Evolutionary conservation across 306 rosid species (phyloP), one percentile per base, ranked within the genome.

Genomic region (Leucaena leucocephala): DNA sequence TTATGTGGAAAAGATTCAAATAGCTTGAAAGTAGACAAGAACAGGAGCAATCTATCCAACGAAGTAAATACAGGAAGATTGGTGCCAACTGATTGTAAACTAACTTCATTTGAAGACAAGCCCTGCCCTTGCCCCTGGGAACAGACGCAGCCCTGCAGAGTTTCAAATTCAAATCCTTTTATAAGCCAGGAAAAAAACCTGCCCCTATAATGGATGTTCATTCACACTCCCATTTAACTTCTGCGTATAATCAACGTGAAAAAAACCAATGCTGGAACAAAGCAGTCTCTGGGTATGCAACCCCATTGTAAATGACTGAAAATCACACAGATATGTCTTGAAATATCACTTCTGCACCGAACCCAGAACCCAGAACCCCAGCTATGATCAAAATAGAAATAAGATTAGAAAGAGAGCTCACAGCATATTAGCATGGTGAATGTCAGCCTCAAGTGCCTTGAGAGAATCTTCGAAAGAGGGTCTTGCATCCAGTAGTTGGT

Each of bases 371-470:
- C 52, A 6, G 52, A 42, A n/a, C 17, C 35, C 52, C 72, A 42
- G 5, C 36, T 2, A 42, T 19, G n/a, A 45, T 48, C 73, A 68
- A 68, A 68, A 33, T 12, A 68, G 55, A 33, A 44, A 44, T 5
- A 68, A 22, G 19, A 44, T 10, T 68, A 44, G 39, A 40, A 27
- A 81, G 63, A 55, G 54, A 68, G 79, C 93, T 89, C 65, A 93
- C 98, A 93, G 82, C 80, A 83, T 62, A 84, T 93, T 93, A 66
- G 98, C 98, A 77, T 89, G 93, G 36, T 89, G 89, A 63, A 93
- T 85, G 80, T 93, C 98, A 83, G 89, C 86, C 82, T 93, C 93
- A 27, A 93, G 87, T 72, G 84, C 87, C 88, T 88, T 87, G 42
- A 93, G 87, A 61, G 87, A 89, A 77, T 91, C 98, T 15, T 82